Percentiles rank a stretch among this genome's conserved stretches.
phyloP scores from a whole-genome alignment of 192 early-diverging fungal genomes.

The Coemansia sp. region DNA sequence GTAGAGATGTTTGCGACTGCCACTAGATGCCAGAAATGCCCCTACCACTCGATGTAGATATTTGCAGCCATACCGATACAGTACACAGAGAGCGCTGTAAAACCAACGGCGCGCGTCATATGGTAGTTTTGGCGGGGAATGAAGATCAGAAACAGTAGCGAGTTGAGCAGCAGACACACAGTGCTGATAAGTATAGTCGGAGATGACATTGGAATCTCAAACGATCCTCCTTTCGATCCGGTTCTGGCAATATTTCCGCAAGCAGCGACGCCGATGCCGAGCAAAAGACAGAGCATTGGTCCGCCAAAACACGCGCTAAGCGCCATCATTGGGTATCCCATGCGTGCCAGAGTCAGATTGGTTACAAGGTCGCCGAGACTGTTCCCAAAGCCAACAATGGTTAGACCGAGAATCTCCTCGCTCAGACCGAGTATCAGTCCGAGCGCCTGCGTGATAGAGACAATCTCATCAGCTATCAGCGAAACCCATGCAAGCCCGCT shows the following conservation, averaged over 20 bases:
- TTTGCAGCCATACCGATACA: slow-evolving; percentile 61
- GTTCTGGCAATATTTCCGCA: slow-evolving; percentile 56
- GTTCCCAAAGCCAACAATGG: slow-evolving; percentile 84
- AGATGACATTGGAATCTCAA: slow-evolving; percentile 59
- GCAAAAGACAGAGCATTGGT: slow-evolving; percentile 86
- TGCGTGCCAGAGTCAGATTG: slow-evolving; percentile 84
- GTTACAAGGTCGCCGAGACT: slow-evolving; percentile 90
- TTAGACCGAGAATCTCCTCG: slow-evolving; percentile 79
- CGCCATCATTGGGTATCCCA: slow-evolving; percentile 94
- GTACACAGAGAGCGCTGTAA: slow-evolving; percentile 60
- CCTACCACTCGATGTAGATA: slow-evolving; percentile 58
- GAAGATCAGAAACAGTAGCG: slow-evolving; percentile 58
- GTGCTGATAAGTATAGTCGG: slow-evolving; percentile 70
- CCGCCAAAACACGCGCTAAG: slow-evolving; percentile 92
- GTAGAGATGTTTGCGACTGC: neutral
- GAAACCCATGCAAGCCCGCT: slow-evolving; percentile 84
- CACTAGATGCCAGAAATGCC: neutral
- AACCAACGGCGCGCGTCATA: slow-evolving; percentile 62
- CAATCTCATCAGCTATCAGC: slow-evolving; percentile 86
- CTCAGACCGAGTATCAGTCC: slow-evolving; percentile 74
- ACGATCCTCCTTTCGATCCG: slow-evolving; percentile 44
- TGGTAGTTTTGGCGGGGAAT: slow-evolving; percentile 65
- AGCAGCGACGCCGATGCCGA: slow-evolving; percentile 81
- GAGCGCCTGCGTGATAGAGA: slow-evolving; percentile 79
- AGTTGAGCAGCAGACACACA: slow-evolving; percentile 62